These are phyloP conservation scores for Globisporangium parvum DNA, from an alignment of 352 stramenopile genomes.

Conservation along the genomic window DNA sequence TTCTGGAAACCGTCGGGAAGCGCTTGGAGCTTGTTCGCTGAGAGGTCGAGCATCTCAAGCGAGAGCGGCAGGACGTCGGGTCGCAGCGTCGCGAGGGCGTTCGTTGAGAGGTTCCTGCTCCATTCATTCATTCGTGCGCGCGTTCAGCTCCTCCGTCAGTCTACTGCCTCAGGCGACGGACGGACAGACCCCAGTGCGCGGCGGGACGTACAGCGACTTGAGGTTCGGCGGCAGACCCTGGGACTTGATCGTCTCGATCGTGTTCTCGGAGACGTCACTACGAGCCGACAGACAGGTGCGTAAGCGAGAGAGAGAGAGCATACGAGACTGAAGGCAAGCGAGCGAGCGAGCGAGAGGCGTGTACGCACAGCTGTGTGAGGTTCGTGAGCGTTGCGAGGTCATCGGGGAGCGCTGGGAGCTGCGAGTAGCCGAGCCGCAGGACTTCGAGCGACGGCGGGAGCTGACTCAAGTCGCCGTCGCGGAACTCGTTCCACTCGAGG, in stretches of 20 bases:
- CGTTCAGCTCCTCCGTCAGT: too few relatives aligned
- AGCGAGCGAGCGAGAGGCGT: too few relatives aligned
- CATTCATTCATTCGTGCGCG: not conserved
- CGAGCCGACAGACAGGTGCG: not conserved
- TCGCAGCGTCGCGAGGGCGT: conserved; percentile 10
- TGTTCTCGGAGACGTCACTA: conserved; percentile 15
- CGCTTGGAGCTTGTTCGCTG: conserved; percentile 6
- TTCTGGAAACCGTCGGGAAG: conserved; percentile 10
- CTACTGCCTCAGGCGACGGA: too few relatives aligned
- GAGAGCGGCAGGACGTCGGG: conserved; percentile 1
- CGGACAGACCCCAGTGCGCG: not conserved
- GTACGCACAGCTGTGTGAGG: conserved; percentile 16
- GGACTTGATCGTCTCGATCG: conserved; percentile 6
- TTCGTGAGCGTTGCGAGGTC: conserved; percentile 20
- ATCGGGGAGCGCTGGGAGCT: conserved; percentile 16
- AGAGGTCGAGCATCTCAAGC: conserved; percentile 13
- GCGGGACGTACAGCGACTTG: conserved; percentile 2
- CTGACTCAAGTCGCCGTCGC: conserved; percentile 12
- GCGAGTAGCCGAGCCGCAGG: conserved; percentile 17
- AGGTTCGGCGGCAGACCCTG: conserved; percentile 17
- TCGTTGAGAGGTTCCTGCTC: conserved; percentile 16
- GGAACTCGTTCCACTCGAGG: conserved; percentile 30
- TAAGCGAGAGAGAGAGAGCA: not conserved
- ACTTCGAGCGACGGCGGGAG: conserved; percentile 23
- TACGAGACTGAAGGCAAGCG: not conserved